A percentile compares a stretch with the other conserved stretches of the same genome.
phyloP scores from a whole-genome alignment of 148 eudicot species.

The Heliosperma pusillum region DNA sequence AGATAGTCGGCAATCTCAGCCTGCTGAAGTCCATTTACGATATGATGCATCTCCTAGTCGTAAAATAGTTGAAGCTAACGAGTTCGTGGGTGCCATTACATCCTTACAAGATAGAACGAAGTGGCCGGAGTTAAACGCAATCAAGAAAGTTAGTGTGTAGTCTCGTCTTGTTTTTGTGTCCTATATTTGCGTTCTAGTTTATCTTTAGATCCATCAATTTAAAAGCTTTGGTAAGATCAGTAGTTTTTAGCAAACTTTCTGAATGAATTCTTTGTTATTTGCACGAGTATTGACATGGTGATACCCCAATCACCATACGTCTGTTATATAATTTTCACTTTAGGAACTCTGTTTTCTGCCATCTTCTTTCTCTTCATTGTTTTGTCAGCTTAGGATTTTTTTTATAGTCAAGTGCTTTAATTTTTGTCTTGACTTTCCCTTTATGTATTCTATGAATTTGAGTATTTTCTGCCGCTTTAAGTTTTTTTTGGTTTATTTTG shows the following conservation, averaged over 20 bases:
- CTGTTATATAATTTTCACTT: background rate
- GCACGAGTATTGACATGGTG: background rate
- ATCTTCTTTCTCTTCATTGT: too few relatives aligned
- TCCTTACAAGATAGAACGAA: conserved; percentile 47
- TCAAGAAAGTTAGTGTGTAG: conserved; percentile 47
- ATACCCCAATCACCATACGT: background rate
- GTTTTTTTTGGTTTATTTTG: conserved; percentile 5
- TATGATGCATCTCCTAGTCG: conserved; percentile 39
- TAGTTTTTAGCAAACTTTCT: background rate
- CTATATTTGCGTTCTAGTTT: background rate
- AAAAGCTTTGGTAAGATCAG: background rate
- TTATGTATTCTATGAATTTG: too few relatives aligned
- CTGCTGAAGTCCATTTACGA: conserved; percentile 28
- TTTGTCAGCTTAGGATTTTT: too few relatives aligned
- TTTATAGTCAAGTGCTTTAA: too few relatives aligned
- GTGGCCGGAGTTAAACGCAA: conserved; percentile 46
- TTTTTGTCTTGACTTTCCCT: background rate
- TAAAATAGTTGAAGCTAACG: conserved; percentile 35
- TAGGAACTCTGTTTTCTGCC: background rate
- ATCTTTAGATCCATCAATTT: background rate
- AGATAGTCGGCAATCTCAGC: conserved; percentile 37
- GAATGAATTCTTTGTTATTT: background rate
- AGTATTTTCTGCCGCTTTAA: too few relatives aligned
- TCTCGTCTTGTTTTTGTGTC: conserved; percentile 2
- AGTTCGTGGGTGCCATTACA: conserved; percentile 35